A percentile compares a stretch with the other conserved stretches of the same genome.
phyloP scores from a whole-genome alignment of 257 asterid species.

The Ballota nigra region DNA sequence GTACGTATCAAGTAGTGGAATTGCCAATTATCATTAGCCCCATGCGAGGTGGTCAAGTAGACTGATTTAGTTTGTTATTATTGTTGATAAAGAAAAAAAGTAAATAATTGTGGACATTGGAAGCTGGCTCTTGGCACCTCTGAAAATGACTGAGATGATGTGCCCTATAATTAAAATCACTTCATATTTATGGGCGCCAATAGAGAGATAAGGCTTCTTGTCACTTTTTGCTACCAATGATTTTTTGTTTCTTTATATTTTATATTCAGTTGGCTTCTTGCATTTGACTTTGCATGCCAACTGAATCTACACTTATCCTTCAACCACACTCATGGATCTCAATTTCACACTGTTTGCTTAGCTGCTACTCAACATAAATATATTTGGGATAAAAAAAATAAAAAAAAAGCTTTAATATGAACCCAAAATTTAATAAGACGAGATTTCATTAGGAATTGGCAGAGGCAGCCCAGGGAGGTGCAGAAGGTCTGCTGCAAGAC shows the following conservation, averaged over 20 bases:
- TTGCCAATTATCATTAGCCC: background rate
- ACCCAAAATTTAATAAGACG: background rate
- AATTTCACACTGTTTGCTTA: slow-evolving; percentile 29
- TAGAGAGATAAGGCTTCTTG: slow-evolving; percentile 3
- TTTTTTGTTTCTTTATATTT: no score
- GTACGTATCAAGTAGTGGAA: background rate
- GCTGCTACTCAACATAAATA: slow-evolving; percentile 23
- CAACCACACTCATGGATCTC: slow-evolving; percentile 12
- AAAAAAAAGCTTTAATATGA: background rate
- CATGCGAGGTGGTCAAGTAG: background rate
- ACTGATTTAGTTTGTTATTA: background rate
- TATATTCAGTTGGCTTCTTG: slow-evolving; percentile 31
- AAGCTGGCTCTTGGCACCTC: slow-evolving; percentile 30
- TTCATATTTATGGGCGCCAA: slow-evolving; percentile 15
- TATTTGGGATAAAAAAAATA: background rate
- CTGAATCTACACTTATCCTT: slow-evolving; percentile 21
- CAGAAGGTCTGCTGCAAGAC: no score
- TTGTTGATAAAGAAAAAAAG: background rate
- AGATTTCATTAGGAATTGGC: background rate
- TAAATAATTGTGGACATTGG: slow-evolving; percentile 3
- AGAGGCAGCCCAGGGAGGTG: no score
- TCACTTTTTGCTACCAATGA: slow-evolving; percentile 20
- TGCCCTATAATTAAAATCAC: slow-evolving; percentile 9
- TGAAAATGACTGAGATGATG: slow-evolving; percentile 27
- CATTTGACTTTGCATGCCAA: slow-evolving; percentile 32